Base-by-base conservation (phyloP, 2,329 filamentous ascomycete species). In the Paecilomyces sp. region DNA sequence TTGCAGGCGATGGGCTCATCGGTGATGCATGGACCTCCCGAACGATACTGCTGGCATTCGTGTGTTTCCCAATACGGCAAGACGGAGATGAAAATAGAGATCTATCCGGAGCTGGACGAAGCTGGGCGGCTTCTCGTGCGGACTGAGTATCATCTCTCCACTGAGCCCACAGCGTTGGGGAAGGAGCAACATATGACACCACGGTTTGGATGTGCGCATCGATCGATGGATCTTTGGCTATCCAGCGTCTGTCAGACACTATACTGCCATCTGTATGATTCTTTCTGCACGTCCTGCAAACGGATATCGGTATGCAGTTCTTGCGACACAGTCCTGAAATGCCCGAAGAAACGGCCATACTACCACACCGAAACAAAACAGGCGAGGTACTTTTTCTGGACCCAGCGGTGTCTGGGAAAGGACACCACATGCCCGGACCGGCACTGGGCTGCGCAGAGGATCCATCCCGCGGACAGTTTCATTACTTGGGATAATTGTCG, bases 191-290 rank as follows among this genome's bases (percentile, higher is more conserved):
- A 64, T 34, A 74, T 75, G 64, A 74, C 74, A 8, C 68, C 74
- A n/a, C 71, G 74, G 1, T 75, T 75, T 56, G 74, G 73, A 52
- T 76, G 74, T 55, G 72, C 74, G 22, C 74, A 76, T 61, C 67
- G 74, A 57, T 75, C 74, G 0, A 64, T 75, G 56, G 74, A 76
- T 61, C 61, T 75, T n/a, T 76, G 74, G 74, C 58, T 76, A 15
- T 71, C 73, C 6, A 72, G 73, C 55, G 71, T 74, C 41, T 72
- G 73, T 34, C 73, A 76, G 60, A 72, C 71, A 12, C 70, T 69
- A 1, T 66, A 74, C 59, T 76, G 74, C 54, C 71, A 69, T 25
- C 63, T 70, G 8, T 68, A 71, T 57, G 71, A 75, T 57, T 68
- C 65, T 5, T 66, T 65, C 57, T 76, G 74, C 58, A 60, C 67